Conservation (phyloP, 306 rosid genomes). For the Acacia crassicarpa region DNA sequence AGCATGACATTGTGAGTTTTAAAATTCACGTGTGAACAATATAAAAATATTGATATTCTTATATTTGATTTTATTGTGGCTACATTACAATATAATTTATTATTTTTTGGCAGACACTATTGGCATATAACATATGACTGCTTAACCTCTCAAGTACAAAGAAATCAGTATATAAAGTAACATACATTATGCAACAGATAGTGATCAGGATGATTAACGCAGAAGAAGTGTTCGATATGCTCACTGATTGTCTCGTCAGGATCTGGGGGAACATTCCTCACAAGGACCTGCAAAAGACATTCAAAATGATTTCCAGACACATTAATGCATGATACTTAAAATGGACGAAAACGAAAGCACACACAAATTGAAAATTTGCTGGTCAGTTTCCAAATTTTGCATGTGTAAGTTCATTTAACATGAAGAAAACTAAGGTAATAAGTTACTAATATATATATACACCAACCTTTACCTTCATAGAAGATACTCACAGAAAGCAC, state of each 20-base stretch:
- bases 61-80: neutral
- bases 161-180: neutral
- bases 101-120: neutral
- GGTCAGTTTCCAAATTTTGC: neutral
- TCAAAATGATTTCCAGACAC: conserved; percentile 17
- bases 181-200: conserved; percentile 85
- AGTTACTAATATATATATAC: neutral
- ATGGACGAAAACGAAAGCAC: neutral
- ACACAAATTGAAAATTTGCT: conserved; percentile 5
- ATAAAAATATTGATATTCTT: neutral
- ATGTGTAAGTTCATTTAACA: neutral
- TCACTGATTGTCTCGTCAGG: conserved; percentile 83
- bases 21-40: neutral
- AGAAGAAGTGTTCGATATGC: conserved; percentile 90
- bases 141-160: neutral
- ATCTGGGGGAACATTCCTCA: conserved; percentile 90
- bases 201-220: conserved; percentile 87
- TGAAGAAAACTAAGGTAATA: conserved; percentile 11
- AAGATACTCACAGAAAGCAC: neutral
- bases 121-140: neutral
- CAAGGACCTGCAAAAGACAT: conserved; percentile 61
- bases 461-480: neutral
- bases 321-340: neutral
- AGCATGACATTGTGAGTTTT: neutral
- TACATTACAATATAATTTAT: neutral